Evolutionary conservation across 306 rosid species (phyloP).

Genomic region (cucumber (Cucumis sativus)): Cucumber_9930_V3 NC_026656.2:6190001-6190500

Average conservation of each 20-base stretch:
- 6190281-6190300: slow-evolving; percentile 68
- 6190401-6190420: background rate
- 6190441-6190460: background rate
- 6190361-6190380: background rate
- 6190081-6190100: too few relatives aligned
- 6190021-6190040: too few relatives aligned
- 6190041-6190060: too few relatives aligned
- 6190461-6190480: too few relatives aligned
- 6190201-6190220: slow-evolving; percentile 19
- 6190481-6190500: too few relatives aligned
- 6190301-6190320: slow-evolving; percentile 52
- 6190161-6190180: too few relatives aligned
- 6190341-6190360: too few relatives aligned
- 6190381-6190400: background rate
- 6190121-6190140: too few relatives aligned
- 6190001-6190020: too few relatives aligned
- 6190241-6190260: slow-evolving; percentile 73
- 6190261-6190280: slow-evolving; percentile 65
- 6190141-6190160: too few relatives aligned
- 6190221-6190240: slow-evolving; percentile 57
- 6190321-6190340: background rate
- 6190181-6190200: background rate
- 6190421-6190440: background rate
- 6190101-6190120: too few relatives aligned
- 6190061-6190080: too few relatives aligned